Evolutionary conservation across 2,329 filamentous ascomycete species (phyloP), one percentile per base, ranked within the genome.

Genomic region (Escovopsis sp.): DNA sequence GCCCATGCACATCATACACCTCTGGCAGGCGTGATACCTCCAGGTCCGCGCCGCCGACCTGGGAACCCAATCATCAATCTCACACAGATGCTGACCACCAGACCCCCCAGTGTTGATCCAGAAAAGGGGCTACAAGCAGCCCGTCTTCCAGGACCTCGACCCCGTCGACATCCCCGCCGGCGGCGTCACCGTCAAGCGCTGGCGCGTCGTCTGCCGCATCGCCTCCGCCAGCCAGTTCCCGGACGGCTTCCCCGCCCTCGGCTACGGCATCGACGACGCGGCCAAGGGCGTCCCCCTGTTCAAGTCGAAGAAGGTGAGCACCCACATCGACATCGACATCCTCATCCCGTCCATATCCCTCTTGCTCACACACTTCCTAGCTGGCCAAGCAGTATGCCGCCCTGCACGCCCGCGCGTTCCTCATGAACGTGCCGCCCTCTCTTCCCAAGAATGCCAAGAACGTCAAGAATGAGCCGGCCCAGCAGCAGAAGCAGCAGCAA

Each of bases 331-430:
- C 23, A 23, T 15, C 15, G 15, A 15, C 15, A 15, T 15, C 15
- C 15, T 15, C 15, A 15, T 15, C 15, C 15, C 15, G 2, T 15
- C 15, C 15, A 15, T 15, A 15, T 15, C 15, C 15, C 15, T 15
- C 15, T 35, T 6, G 35, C 33, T 42, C 37, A n/a, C 18, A n/a
- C 33, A 11, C 11, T n/a, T 19, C 18, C 2, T 39, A 65, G 58
- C 54, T 67, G 33, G 71, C 73, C 23, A 75, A 71, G 53, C 61
- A 67, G 46, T 73, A 68, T 47, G 72, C 73, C 1, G 70, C 72
- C 19, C 65, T 64, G 49, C 63, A 61, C 11, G 70, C 70, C 23
- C 49, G 67, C 19, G 54, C 61, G 7, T 71, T 62, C 58, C 57
- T 73, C 12, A 51, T 54, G 18, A 42, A 34, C 3, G 15, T 30